phyloP scores from a whole-genome alignment of 192 early-diverging fungal genomes.

The Backusella westeae region DNA sequence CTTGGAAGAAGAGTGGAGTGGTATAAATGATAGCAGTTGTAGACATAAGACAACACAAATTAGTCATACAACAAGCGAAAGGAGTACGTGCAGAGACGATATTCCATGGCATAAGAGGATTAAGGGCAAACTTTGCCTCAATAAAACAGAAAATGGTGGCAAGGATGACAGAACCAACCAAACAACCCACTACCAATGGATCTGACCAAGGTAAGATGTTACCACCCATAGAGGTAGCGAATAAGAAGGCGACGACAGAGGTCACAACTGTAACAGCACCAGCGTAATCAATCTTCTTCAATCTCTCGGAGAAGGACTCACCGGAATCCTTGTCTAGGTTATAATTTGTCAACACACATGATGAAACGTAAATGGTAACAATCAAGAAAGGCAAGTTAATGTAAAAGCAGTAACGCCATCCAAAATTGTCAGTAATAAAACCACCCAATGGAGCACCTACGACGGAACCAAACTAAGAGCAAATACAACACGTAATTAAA shows the following conservation, averaged over 20 bases:
- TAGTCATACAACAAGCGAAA: slow-evolving; percentile 35
- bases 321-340: slow-evolving; percentile 30
- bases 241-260: slow-evolving; percentile 42
- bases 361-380: slow-evolving; percentile 45
- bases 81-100: slow-evolving; percentile 51
- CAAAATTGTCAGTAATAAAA: slow-evolving; percentile 56
- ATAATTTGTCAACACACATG: slow-evolving; percentile 40
- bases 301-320: slow-evolving; percentile 40
- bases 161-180: slow-evolving; percentile 37
- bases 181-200: slow-evolving; percentile 40
- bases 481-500: neutral
- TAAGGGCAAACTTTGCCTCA: slow-evolving; percentile 59
- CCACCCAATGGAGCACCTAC: slow-evolving; percentile 70
- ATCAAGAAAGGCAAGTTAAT: slow-evolving; percentile 74
- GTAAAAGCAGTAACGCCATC: slow-evolving; percentile 74
- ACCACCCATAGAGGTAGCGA: slow-evolving; percentile 57
- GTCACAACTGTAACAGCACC: slow-evolving; percentile 43
- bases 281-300: slow-evolving; percentile 49
- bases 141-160: slow-evolving; percentile 40
- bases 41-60: slow-evolving; percentile 47
- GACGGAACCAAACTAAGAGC: slow-evolving; percentile 41
- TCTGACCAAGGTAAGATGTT: slow-evolving; percentile 49
- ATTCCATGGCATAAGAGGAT: slow-evolving; percentile 64
- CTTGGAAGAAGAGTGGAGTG: slow-evolving; percentile 40
- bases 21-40: slow-evolving; percentile 34